Conservation (phyloP, 1,284 basidiomycete species). For the Trametes hirsuta region DNA sequence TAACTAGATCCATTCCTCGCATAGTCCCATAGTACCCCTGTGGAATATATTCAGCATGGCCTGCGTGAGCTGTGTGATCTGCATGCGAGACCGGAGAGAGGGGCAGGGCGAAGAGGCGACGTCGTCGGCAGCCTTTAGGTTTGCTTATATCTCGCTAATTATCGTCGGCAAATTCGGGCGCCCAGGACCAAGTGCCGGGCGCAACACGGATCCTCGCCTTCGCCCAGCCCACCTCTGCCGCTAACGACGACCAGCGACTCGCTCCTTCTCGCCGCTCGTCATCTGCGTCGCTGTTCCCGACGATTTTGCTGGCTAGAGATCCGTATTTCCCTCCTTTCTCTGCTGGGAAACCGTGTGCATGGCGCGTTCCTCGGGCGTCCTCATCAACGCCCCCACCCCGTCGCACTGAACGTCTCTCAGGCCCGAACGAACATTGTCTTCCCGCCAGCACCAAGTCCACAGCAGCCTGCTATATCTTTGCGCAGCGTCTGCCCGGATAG, state of each 20-base stretch:
- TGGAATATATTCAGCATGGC: constrained; percentile 10
- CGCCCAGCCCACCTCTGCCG: constrained; percentile 20
- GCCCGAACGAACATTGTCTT: constrained; percentile 15
- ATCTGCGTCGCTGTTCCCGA: constrained; percentile 4
- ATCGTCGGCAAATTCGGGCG: constrained; percentile 25
- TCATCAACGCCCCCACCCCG: constrained; percentile 7
- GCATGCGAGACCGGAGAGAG: neutral
- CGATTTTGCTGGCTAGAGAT: constrained; percentile 5
- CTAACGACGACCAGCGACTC: constrained; percentile 30
- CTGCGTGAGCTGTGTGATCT: neutral
- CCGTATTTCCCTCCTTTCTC: neutral
- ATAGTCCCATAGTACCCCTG: neutral
- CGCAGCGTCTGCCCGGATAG: constrained; percentile 13
- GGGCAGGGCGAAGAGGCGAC: neutral
- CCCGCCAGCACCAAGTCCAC: constrained; percentile 11
- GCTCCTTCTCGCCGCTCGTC: constrained; percentile 24
- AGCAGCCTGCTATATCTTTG: constrained; percentile 9
- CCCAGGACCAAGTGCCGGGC: constrained; percentile 26
- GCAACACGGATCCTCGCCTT: constrained; percentile 15
- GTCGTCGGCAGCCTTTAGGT: constrained; percentile 9
- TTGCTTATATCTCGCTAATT: constrained; percentile 14
- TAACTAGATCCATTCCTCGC: constrained; percentile 6
- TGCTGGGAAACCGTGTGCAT: constrained; percentile 12
- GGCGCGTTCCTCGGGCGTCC: constrained; percentile 12
- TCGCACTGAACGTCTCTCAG: constrained; percentile 15